Evolutionary conservation across 164 flowering plant genomes (phyloP).

Genomic region (Liquidambar formosana): DNA sequence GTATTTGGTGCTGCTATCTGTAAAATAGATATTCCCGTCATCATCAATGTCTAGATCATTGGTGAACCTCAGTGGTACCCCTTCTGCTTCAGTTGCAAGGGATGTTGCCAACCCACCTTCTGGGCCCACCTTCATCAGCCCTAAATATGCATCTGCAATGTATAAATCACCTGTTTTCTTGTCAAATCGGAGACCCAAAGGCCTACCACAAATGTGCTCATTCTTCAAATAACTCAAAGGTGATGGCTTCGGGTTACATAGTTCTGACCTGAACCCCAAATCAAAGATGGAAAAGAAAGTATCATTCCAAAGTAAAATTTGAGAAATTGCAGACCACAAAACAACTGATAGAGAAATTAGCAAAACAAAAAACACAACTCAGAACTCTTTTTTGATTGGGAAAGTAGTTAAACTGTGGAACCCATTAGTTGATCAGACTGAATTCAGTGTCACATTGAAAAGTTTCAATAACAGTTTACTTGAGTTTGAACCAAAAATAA

Average conservation of each 20-base stretch:
- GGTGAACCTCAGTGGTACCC: conserved; percentile 76
- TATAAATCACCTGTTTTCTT: conserved; percentile 87
- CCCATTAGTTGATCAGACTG: too few relatives aligned
- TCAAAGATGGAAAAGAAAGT: not conserved
- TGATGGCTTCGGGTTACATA: conserved; percentile 73
- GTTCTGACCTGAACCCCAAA: conserved; percentile 48
- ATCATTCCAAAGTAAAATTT: not conserved
- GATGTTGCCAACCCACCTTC: conserved; percentile 87
- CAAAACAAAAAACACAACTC: not conserved
- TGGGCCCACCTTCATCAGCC: conserved; percentile 89
- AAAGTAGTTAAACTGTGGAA: too few relatives aligned
- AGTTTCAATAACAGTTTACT: too few relatives aligned
- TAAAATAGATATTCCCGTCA: conserved; percentile 85
- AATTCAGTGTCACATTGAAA: too few relatives aligned
- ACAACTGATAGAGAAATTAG: not conserved
- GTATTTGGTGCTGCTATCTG: conserved; percentile 82
- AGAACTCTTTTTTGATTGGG: too few relatives aligned
- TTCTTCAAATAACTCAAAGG: conserved; percentile 61
- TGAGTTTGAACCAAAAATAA: too few relatives aligned
- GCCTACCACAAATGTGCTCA: conserved; percentile 96
- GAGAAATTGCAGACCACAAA: not conserved
- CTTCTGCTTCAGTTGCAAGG: conserved; percentile 75
- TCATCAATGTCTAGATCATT: conserved; percentile 92
- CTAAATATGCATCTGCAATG: conserved; percentile 97
- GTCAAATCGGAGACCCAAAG: conserved; percentile 85